phyloP scores from a whole-genome alignment of 495 filamentous ascomycete genomes.

The Tuber calosporum region DNA sequence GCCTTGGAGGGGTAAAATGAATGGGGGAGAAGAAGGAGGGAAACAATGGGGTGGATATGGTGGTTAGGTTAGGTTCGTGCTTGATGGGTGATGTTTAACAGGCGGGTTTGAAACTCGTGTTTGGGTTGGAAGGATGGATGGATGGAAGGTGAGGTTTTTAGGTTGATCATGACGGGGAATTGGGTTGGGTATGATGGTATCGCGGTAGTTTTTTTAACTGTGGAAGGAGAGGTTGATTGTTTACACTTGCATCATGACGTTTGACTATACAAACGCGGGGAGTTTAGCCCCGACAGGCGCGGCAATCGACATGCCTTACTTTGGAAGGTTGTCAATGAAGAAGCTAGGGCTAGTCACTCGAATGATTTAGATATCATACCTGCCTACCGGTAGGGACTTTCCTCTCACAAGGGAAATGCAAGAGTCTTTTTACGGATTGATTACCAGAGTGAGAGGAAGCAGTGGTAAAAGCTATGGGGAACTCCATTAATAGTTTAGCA shows the following conservation, averaged over 20 bases:
- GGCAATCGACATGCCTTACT: not conserved
- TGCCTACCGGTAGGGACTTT: not conserved
- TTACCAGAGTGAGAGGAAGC: not conserved
- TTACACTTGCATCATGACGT: not conserved
- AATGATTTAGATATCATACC: not conserved
- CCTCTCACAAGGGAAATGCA: not conserved
- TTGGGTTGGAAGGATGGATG: not conserved
- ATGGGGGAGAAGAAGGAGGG: not conserved
- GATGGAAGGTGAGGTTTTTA: not conserved
- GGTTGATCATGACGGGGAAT: not conserved
- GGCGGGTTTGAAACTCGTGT: not conserved
- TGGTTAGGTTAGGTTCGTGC: too few species aligned
- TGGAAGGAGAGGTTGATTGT: not conserved
- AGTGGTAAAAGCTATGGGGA: not conserved
- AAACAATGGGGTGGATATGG: not conserved
- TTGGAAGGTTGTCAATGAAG: not conserved
- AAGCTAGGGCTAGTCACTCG: not conserved
- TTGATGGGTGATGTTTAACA: not conserved
- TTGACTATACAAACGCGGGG: not conserved
- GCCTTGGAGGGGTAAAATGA: not conserved
- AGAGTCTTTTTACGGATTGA: not conserved
- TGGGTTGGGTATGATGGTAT: not conserved
- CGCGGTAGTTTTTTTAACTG: not conserved
- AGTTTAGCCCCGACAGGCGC: not conserved
- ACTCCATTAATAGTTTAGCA: not conserved